These are phyloP conservation scores for Heterobasidion annosum DNA, from an alignment of 1,284 basidiomycete species.

Conservation along the genomic window DNA sequence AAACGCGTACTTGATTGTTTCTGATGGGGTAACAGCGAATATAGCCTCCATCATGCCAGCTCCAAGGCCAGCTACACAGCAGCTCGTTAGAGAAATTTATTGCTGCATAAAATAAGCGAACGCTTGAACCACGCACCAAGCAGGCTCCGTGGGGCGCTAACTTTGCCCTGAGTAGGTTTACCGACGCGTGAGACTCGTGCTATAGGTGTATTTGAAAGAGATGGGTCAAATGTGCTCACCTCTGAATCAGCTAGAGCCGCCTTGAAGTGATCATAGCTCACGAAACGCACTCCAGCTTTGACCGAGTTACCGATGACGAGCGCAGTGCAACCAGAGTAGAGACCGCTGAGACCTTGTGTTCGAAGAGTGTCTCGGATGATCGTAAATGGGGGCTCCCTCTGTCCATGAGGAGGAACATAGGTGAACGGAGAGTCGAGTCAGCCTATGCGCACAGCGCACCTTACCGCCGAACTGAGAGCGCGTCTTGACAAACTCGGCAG, in stretches of 20 bases:
- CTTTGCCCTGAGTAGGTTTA: slow-evolving; percentile 61
- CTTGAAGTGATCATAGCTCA: slow-evolving; percentile 95
- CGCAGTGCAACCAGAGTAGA: slow-evolving; percentile 84
- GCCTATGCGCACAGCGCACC: slow-evolving; percentile 25
- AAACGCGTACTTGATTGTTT: slow-evolving; percentile 87
- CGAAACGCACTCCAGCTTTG: slow-evolving; percentile 93
- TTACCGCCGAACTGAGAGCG: slow-evolving; percentile 75
- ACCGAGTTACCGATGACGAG: slow-evolving; percentile 83
- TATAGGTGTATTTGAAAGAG: not conserved
- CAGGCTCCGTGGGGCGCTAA: slow-evolving; percentile 78
- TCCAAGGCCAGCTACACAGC: slow-evolving; percentile 76
- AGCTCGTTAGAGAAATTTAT: slow-evolving; percentile 4
- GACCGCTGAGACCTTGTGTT: slow-evolving; percentile 64
- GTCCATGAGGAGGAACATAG: slow-evolving; percentile 3
- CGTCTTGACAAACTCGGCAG: slow-evolving; percentile 90
- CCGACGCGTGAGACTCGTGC: not conserved
- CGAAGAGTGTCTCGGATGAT: slow-evolving; percentile 67
- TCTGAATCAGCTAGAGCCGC: slow-evolving; percentile 72
- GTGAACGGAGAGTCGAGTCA: not conserved
- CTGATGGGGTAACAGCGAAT: slow-evolving; percentile 93
- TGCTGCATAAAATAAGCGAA: not conserved
- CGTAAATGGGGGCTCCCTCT: slow-evolving; percentile 60
- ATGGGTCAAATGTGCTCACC: slow-evolving; percentile 32
- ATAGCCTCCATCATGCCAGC: slow-evolving; percentile 94
- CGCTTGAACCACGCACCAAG: slow-evolving; percentile 41